A percentile compares a stretch with the other conserved stretches of the same genome.
These are phyloP conservation scores for Syncephalastrum contaminatum DNA, from an alignment of 371 early-diverging fungal genomes.

Conservation along the genomic window DNA sequence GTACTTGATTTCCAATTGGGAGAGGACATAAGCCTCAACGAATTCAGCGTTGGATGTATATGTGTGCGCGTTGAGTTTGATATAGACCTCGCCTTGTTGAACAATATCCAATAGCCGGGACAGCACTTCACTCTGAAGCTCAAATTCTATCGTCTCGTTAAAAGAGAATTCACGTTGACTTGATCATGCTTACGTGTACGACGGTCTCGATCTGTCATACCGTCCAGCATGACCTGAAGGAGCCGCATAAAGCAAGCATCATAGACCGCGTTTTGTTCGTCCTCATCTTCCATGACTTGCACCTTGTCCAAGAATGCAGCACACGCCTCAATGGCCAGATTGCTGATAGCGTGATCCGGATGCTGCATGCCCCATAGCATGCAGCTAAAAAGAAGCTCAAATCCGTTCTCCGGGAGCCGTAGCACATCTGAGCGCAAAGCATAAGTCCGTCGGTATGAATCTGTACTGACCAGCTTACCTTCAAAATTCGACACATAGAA, in stretches of 20 bases:
- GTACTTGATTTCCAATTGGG: constrained; percentile 78
- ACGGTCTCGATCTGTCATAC: constrained; percentile 91
- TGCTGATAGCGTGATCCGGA: constrained; percentile 89
- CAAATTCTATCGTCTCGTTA: constrained; percentile 67
- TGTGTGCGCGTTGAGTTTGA: constrained; percentile 74
- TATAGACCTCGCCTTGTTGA: constrained; percentile 79
- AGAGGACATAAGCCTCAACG: constrained; percentile 74
- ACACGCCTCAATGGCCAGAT: constrained; percentile 79
- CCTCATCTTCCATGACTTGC: constrained; percentile 60
- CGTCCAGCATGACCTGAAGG: constrained; percentile 85
- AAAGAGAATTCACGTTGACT: not conserved
- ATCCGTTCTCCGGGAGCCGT: constrained; percentile 63
- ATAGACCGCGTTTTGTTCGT: constrained; percentile 81
- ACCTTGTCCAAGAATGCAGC: constrained; percentile 73
- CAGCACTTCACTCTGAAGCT: constrained; percentile 82
- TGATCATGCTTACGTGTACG: constrained; percentile 72
- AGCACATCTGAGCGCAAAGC: constrained; percentile 60
- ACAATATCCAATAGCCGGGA: constrained; percentile 85
- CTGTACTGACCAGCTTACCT: not conserved
- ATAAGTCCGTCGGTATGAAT: not conserved
- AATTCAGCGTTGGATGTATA: constrained; percentile 76
- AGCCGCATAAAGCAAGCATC: constrained; percentile 80
- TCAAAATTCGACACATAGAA: constrained; percentile 31
- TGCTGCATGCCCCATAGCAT: constrained; percentile 97
- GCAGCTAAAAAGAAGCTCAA: constrained; percentile 81